These are phyloP conservation scores for Penicillium brevicompactum DNA, from an alignment of 2,329 filamentous ascomycete genomes.

Conservation along the genomic window DNA sequence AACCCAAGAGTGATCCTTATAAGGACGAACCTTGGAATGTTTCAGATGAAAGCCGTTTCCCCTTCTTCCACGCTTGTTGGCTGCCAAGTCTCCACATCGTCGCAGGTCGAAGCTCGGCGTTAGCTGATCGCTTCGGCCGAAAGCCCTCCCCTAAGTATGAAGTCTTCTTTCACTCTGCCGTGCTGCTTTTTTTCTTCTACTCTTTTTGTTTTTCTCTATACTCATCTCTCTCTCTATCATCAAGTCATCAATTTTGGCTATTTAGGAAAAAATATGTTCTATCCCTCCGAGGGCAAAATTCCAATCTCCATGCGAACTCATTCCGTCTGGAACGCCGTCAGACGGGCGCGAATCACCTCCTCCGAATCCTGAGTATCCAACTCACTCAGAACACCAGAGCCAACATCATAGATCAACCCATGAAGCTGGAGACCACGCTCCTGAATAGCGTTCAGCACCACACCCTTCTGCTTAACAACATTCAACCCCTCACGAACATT, in stretches of 20 bases:
- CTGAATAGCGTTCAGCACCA: conserved; percentile 69
- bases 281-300: background rate
- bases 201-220: background rate
- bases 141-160: background rate
- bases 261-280: background rate
- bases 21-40: no score
- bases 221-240: background rate
- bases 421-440: conserved; percentile 74
- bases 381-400: conserved; percentile 56
- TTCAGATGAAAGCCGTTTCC: no score
- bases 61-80: no score
- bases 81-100: no score
- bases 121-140: no score
- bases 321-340: conserved; percentile 44
- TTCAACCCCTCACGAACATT: conserved; percentile 73
- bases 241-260: conserved; percentile 4
- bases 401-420: conserved; percentile 74
- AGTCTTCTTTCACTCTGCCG: no score
- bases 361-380: conserved; percentile 50
- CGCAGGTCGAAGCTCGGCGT: no score
- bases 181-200: background rate
- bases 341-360: conserved; percentile 40
- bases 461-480: conserved; percentile 67
- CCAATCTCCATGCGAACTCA: conserved; percentile 10
- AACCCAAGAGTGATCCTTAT: no score